Evolutionary conservation across 306 rosid genomes (phyloP).

Genomic region (Cucumis cinereus): DNA sequence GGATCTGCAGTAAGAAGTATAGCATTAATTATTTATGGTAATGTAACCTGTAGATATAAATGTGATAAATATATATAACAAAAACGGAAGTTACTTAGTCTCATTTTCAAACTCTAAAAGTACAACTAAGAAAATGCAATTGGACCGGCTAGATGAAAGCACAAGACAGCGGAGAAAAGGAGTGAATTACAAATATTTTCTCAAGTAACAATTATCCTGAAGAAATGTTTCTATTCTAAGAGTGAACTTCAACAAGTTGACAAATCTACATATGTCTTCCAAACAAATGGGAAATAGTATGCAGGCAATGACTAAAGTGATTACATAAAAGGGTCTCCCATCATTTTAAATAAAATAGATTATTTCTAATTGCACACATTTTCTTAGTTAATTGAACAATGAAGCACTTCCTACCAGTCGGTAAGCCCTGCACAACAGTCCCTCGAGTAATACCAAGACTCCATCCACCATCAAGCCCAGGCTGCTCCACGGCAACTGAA

Average conservation of each 20-base stretch:
- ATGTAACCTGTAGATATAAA: background rate
- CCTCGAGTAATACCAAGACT: conserved; percentile 72
- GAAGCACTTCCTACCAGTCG: conserved; percentile 36
- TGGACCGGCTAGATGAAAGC: background rate
- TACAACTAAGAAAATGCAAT: background rate
- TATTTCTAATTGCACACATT: background rate
- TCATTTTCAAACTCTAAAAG: background rate
- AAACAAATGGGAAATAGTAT: background rate
- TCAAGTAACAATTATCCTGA: background rate
- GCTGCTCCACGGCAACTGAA: conserved; percentile 82
- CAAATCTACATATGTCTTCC: background rate
- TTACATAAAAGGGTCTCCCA: background rate
- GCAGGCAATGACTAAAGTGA: background rate
- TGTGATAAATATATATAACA: background rate
- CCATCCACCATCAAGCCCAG: conserved; percentile 65
- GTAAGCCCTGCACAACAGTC: conserved; percentile 58
- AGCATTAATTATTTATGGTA: background rate
- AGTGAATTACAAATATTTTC: background rate
- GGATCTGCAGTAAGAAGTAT: conserved; percentile 41
- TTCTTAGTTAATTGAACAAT: background rate
- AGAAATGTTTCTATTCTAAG: background rate
- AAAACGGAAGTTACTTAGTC: background rate
- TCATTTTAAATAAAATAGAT: background rate
- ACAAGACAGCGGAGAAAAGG: background rate
- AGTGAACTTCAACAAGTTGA: background rate